Percentiles rank a stretch among this genome's conserved stretches.
phyloP scores from a whole-genome alignment of 805 yeast species.

The Yarrowia deformans region DNA sequence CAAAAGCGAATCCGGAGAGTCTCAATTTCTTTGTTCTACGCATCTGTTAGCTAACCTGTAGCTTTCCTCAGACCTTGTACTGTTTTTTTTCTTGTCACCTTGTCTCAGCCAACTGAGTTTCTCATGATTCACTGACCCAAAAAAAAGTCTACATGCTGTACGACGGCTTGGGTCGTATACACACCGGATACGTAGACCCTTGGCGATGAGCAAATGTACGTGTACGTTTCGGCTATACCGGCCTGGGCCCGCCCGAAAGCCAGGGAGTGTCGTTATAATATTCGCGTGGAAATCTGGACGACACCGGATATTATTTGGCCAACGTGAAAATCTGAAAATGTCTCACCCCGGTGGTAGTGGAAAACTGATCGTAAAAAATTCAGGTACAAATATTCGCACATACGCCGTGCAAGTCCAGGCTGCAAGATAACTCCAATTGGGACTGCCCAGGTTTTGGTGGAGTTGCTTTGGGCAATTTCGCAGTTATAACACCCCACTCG shows the following conservation, averaged over 20 bases:
- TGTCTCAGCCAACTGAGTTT: background rate
- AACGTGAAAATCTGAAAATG: slow-evolving; percentile 5
- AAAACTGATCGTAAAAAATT: too few relatives aligned
- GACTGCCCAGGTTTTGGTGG: too few relatives aligned
- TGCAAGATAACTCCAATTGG: too few relatives aligned
- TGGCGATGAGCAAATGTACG: slow-evolving; percentile 9
- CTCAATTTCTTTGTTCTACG: background rate
- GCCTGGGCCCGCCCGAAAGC: background rate
- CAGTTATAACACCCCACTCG: too few relatives aligned
- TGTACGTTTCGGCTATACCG: background rate
- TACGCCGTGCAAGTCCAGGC: background rate
- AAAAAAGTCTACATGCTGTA: background rate
- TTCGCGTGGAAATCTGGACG: background rate
- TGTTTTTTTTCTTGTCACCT: background rate
- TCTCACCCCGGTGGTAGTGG: background rate
- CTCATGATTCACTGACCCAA: background rate
- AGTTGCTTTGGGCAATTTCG: too few relatives aligned
- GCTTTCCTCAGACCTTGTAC: background rate
- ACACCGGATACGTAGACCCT: slow-evolving; percentile 12
- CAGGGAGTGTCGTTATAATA: background rate
- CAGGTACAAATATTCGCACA: too few relatives aligned
- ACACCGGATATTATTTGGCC: background rate
- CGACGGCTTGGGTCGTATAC: slow-evolving; percentile 1
- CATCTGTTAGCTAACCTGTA: too few relatives aligned
- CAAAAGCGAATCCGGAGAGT: too few relatives aligned